Conservation (phyloP, 371 early-diverging fungal species). For the Mortierella sp. region DNA sequence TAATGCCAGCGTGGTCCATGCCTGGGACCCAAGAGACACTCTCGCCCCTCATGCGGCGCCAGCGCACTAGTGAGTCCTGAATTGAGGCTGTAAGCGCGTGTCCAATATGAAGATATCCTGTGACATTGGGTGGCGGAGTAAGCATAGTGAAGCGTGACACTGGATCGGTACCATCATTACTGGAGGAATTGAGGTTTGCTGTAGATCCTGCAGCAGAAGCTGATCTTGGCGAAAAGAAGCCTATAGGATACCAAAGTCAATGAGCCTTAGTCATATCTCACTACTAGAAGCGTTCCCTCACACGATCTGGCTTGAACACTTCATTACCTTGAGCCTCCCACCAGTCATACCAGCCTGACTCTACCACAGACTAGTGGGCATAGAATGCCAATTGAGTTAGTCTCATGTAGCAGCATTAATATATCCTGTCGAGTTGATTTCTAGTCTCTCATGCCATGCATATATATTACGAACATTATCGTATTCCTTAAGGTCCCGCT, state of each 20-base stretch:
- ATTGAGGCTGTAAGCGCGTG: slow-evolving; percentile 95
- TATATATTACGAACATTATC: slow-evolving; percentile 31
- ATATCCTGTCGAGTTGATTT: neutral
- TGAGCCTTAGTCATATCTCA: neutral
- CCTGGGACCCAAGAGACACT: slow-evolving; percentile 94
- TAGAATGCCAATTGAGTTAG: neutral
- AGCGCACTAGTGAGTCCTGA: slow-evolving; percentile 89
- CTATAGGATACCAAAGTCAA: slow-evolving; percentile 1
- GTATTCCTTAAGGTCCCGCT: slow-evolving; percentile 45
- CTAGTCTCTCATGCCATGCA: neutral
- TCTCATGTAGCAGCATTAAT: neutral
- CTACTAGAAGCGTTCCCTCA: neutral
- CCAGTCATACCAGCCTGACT: slow-evolving; percentile 80
- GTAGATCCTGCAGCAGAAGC: slow-evolving; percentile 16
- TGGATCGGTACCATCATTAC: slow-evolving; percentile 18
- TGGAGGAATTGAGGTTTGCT: neutral
- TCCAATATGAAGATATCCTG: slow-evolving; percentile 96
- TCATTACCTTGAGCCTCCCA: slow-evolving; percentile 70
- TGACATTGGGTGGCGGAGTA: slow-evolving; percentile 98
- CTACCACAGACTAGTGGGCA: slow-evolving; percentile 59
- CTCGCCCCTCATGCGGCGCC: slow-evolving; percentile 90
- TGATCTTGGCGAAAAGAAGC: slow-evolving; percentile 41
- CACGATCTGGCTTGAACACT: neutral
- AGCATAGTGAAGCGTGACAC: slow-evolving; percentile 73
- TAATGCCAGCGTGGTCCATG: slow-evolving; percentile 98